These are phyloP conservation scores for Articulospora tetracladia DNA, from an alignment of 495 filamentous ascomycete species.

Conservation along the genomic window DNA sequence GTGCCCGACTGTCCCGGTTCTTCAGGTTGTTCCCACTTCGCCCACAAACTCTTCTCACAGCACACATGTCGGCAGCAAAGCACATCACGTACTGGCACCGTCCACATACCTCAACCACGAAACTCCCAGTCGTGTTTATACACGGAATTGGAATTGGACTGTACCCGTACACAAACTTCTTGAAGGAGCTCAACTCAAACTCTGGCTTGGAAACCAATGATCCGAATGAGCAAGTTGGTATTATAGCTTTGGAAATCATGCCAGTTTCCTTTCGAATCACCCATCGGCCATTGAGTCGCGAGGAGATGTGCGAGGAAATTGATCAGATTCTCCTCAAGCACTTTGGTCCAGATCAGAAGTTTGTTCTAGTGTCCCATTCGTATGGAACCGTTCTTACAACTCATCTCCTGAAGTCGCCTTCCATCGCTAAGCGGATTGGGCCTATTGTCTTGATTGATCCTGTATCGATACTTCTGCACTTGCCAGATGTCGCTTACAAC, in stretches of 20 bases:
- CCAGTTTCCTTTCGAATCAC: constrained; percentile 61
- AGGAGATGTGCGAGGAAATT: constrained; percentile 49
- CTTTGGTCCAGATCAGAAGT: constrained; percentile 44
- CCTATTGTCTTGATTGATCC: constrained; percentile 58
- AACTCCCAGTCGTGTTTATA: constrained; percentile 58
- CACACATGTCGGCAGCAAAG: constrained; percentile 38
- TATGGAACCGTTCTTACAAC: constrained; percentile 61
- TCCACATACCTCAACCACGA: constrained; percentile 50
- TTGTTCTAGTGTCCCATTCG: constrained; percentile 55
- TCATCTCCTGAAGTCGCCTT: constrained; percentile 49
- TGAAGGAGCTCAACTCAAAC: constrained; percentile 43
- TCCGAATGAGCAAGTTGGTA: constrained; percentile 47
- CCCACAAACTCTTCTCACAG: constrained; percentile 37
- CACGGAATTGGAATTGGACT: constrained; percentile 71
- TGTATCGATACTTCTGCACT: constrained; percentile 60
- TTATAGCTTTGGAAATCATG: constrained; percentile 63
- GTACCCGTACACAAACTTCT: constrained; percentile 55
- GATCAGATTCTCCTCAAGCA: constrained; percentile 41
- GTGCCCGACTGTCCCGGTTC: constrained; percentile 29
- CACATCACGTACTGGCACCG: constrained; percentile 61
- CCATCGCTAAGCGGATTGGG: constrained; percentile 37
- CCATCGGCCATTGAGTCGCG: constrained; percentile 35
- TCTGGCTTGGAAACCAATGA: constrained; percentile 15
- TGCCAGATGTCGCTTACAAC: constrained; percentile 69
- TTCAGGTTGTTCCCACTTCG: constrained; percentile 51